Conservation (phyloP, 306 rosid genomes). For the Malus asiatica region DNA sequence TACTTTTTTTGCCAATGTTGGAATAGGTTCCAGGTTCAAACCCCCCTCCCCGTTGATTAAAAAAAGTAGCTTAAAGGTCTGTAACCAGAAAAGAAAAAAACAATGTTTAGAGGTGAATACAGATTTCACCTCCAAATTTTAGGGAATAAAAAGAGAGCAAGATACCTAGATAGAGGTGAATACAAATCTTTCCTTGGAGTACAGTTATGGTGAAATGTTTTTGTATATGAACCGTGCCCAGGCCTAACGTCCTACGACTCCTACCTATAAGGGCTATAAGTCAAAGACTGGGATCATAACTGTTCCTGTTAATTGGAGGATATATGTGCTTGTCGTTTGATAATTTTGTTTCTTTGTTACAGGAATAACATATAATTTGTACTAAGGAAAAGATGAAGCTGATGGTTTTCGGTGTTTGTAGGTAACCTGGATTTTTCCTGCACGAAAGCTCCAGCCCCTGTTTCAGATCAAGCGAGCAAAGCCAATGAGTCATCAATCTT, state of each 20-base stretch:
- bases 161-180: background rate
- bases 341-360: background rate
- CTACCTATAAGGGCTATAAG: background rate
- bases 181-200: background rate
- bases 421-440: conserved; percentile 60
- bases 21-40: background rate
- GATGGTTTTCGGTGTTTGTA: conserved; percentile 25
- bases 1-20: background rate
- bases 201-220: background rate
- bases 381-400: background rate
- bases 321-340: background rate
- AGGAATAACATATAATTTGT: background rate
- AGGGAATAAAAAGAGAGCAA: background rate
- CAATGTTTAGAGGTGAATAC: background rate
- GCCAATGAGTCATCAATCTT: conserved; percentile 34
- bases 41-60: background rate
- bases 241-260: too few relatives aligned
- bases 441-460: conserved; percentile 42
- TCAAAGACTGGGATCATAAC: background rate
- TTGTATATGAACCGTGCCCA: background rate
- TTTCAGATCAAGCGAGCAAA: conserved; percentile 32
- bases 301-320: background rate
- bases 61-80: too few relatives aligned
- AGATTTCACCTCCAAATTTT: background rate
- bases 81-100: too few relatives aligned